Conservation (phyloP, 768 basidiomycete species). For the Tephrocybe sp. region DNA sequence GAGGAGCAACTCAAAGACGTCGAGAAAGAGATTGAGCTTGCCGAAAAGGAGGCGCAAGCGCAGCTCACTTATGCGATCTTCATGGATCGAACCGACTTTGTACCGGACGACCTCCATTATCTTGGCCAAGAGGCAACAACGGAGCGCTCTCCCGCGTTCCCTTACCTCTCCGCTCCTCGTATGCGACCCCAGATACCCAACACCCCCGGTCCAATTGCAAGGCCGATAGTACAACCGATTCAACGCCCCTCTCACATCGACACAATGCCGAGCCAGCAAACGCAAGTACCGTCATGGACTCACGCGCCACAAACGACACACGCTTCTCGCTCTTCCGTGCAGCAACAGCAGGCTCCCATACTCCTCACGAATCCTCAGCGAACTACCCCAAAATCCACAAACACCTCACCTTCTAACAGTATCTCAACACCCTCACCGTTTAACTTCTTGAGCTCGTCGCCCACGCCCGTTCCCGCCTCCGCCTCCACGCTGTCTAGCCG, state of each 20-base stretch:
- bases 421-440: slow-evolving; percentile 2
- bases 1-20: slow-evolving; percentile 64
- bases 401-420: slow-evolving; percentile 9
- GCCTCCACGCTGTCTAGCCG: slow-evolving; percentile 14
- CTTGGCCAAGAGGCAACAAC: slow-evolving; percentile 16
- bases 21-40: slow-evolving; percentile 55
- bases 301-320: slow-evolving; percentile 17
- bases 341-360: slow-evolving; percentile 22
- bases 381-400: slow-evolving; percentile 24
- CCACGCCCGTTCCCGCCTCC: not conserved
- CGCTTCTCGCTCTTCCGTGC: slow-evolving; percentile 23
- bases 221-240: slow-evolving; percentile 17
- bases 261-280: slow-evolving; percentile 11
- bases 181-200: slow-evolving; percentile 16
- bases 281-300: not conserved
- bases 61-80: slow-evolving; percentile 11
- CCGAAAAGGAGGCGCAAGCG: slow-evolving; percentile 30
- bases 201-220: slow-evolving; percentile 24
- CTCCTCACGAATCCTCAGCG: slow-evolving; percentile 24
- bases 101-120: slow-evolving; percentile 11
- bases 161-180: slow-evolving; percentile 19
- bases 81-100: slow-evolving; percentile 12
- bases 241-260: slow-evolving; percentile 7
- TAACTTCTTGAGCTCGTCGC: not conserved
- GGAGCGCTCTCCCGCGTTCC: slow-evolving; percentile 17